Base-by-base conservation (phyloP, 768 basidiomycete species). In the Pleurotus pulmonarius region DNA sequence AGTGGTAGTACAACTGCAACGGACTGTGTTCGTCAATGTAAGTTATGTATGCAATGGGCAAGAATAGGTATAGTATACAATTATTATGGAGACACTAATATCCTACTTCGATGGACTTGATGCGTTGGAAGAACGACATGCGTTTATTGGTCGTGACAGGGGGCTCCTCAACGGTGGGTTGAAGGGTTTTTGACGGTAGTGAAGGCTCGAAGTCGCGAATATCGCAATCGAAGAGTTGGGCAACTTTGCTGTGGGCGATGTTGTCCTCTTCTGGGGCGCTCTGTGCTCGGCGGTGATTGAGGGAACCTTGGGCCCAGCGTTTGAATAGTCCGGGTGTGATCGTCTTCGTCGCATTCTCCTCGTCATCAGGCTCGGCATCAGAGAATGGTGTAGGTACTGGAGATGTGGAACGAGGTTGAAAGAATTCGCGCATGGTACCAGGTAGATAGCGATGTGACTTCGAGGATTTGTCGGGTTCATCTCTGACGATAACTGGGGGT, bases 361-460 rank as follows among this genome's bases (percentile, higher is more conserved):
- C 62, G 39, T 37, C 24, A 56, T 61, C 60, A 40, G 58, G 29
- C 11, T 57, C 24, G 6, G 24, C 48, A 47, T 26, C 26, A 25
- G 58, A 48, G 37, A 44, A 16, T 34, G 59, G 5, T 4, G 69
- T 60, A 34, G 69, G 60, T 45, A 70, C 63, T 4, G 81, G 73
- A 13, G 81, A 76, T 12, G 64, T 56, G 4, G 81, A 68, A 1
- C 78, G 80, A 49, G 81, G 72, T 24, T 74, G 69, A 61, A 89
- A 87, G 52, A 89, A 73, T 16, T 75, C 82, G 61, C 76, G 80
- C 56, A 88, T 81, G 61, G 83, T 86, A 60, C 79, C 82, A 46
- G 84, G 80, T 68, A 89, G 76, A 12, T 83, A 85, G 24, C 78
- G 68, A 59, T 64, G 48, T 63, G 67, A 57, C 69, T 74, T 53